Evolutionary conservation across 768 basidiomycete species (phyloP), one percentile per base, ranked within the genome.

Genomic region (Suillus spraguei): DNA sequence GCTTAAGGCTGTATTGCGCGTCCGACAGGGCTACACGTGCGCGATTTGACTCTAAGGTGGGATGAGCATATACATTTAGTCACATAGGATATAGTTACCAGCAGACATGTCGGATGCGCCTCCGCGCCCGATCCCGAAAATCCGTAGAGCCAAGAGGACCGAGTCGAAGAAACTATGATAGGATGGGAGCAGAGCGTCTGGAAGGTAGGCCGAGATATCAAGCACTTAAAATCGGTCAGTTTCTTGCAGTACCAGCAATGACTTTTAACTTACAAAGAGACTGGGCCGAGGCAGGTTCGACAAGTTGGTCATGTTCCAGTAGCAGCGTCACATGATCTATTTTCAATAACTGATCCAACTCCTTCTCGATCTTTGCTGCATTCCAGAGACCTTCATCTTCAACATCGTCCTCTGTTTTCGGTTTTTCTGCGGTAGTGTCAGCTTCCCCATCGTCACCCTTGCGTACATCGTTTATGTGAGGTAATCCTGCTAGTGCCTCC

Each of bases 151-250:
- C 5, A 85, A 83, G 46, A 90, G 69, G 5, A 94, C 60, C 0
- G 78, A 73, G 54, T 88, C 83, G 41, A 87, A 87, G 68, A 91
- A 73, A 28, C 81, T 79, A 64, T 94, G 86, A 75, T 90, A 98
- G 46, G 83, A 80, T 0, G 92, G 91, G 44, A 92, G 71, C 20
- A 94, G 67, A 9, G 85, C 80, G 61, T 97, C 95, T 2, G 97
- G 97, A 46, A 99, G 81, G 77, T 98, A 98, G 20, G 90, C 82
- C 32, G 88, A 80, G 39, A 94, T 66, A 52, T 93, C 84, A 74
- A 90, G 93, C 36, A 95, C 96, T 97, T 70, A 3, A 2, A 33
- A 16, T 35, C 9, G 33, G 14, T 64, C 41, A 32, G 54, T 66
- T 44, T 54, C 38, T 32, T 9, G 17, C 6, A 17, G 32, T 35